Base-by-base conservation (phyloP, 2,329 filamentous ascomycete species). In the Chrysoporthe puriensis region DNA sequence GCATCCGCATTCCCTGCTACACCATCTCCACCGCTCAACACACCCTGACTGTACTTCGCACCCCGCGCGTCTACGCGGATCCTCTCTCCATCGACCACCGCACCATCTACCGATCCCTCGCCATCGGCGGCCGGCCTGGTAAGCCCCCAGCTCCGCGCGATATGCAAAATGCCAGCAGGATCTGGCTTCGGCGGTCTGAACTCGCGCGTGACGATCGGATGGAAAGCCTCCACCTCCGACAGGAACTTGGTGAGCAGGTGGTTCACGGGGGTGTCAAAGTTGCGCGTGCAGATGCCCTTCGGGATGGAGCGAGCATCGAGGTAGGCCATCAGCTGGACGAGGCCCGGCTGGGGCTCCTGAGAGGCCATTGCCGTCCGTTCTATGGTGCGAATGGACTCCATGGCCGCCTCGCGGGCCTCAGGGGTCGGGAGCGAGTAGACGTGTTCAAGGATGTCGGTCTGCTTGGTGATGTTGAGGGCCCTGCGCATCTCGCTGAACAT, bases 231-330 rank as follows among this genome's bases (percentile, higher is more conserved):
- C 18, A 70, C 66, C 1, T 81, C 83, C 1, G 86, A 82, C 9
- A 97, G 84, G 77, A 96, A 96, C 61, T 89, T 96, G 63, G 81
- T 80, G 3, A 97, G 84, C 3, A 96, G 84, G 77, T 94, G 90
- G 59, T 84, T 80, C 1, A 96, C 92, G 6, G 93, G 93, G 8
- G 86, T 82, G 73, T 95, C 92, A 75, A 97, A 98, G 81, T 99
- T 98, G 75, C 96, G 87, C 2, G 96, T 98, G 80, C 94, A 97
- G 71, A 98, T 94, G 18, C 88, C 95, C 78, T 96, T 96, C 72
- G 83, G 88, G 43, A 97, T 77, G 6, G 80, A 78, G 40, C 85
- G 85, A 7, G 79, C 75, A 74, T 96, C 90, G 21, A 98, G 88
- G 77, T 96, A 97, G 66, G 87, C 80, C 92, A 98, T 97, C 63